Evolutionary conservation across 2,329 filamentous ascomycete genomes (phyloP), one percentile per base, ranked within the genome.

Genomic region (Dichotomopilus funicola): DNA sequence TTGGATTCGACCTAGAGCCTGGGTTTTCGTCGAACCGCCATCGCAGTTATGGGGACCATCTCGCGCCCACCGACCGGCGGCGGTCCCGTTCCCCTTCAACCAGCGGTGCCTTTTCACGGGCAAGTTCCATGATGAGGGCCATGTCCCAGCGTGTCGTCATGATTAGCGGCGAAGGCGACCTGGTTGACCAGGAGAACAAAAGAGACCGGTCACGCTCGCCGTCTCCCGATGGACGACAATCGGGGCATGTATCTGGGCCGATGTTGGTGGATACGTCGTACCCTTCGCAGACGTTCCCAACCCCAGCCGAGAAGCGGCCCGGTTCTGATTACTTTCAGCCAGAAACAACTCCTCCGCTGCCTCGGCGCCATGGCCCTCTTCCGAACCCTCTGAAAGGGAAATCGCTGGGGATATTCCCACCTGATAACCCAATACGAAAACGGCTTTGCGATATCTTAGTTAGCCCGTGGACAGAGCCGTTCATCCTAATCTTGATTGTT

Each of bases 91-190:
- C 86, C 1, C 76, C 81, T 2, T 85, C 85, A 13, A 78, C 80
- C 7, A 78, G 82, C 9, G 81, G 80, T 33, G 86, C 87, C 13
- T 70, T 91, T 51, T 81, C 79, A 31, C 78, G 83, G 63, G 87
- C 88, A 58, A 82, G 87, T 45, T 89, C 87, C 7, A 89, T 91
- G 64, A 82, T 91, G 71, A 82, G 87, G 61, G 83, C 83, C 59
- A 95, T 99, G 84, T 97, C 95, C 36, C 91, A 96, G 73, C 89
- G 94, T 75, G 91, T 99, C 54, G 94, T 99, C 66, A 97, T 97
- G 67, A 82, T 99, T 64, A 96, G 91, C 72, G 95, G 95, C 67
- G 94, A 97, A 66, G 87, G 86, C 4, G 89, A 96, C 64, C 75
- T 89, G 19, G 78, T 91, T 12, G 90, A 96, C 68, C 84, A 87